Evolutionary conservation across 768 basidiomycete genomes (phyloP).

Genomic region (Kwoniella dejecticola): DNA sequence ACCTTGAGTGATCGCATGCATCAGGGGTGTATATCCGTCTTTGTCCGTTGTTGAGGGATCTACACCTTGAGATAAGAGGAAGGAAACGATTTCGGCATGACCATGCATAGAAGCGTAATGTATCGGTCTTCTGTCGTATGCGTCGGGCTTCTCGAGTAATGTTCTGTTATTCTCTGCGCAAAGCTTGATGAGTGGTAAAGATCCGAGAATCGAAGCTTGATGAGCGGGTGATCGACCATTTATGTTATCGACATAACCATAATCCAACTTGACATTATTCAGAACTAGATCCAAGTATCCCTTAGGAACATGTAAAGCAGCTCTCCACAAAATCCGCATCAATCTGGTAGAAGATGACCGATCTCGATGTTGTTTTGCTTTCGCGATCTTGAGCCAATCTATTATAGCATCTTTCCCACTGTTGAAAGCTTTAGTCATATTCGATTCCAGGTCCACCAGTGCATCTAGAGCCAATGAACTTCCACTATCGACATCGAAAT

Average conservation of each 20-base stretch:
- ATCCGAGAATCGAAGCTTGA: slow-evolving; percentile 85
- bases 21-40: slow-evolving; percentile 91
- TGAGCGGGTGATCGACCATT: slow-evolving; percentile 92
- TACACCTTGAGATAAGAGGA: slow-evolving; percentile 67
- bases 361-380: slow-evolving; percentile 34
- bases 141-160: slow-evolving; percentile 72
- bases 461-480: slow-evolving; percentile 62
- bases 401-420: slow-evolving; percentile 63
- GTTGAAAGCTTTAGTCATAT: slow-evolving; percentile 74
- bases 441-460: slow-evolving; percentile 84
- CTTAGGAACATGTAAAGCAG: slow-evolving; percentile 60
- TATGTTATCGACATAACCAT: slow-evolving; percentile 91
- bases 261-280: slow-evolving; percentile 70
- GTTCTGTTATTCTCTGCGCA: slow-evolving; percentile 72
- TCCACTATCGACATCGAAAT: background rate
- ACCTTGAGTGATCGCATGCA: slow-evolving; percentile 88
- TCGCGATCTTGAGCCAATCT: slow-evolving; percentile 64
- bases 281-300: slow-evolving; percentile 74
- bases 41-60: slow-evolving; percentile 72
- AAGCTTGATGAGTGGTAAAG: slow-evolving; percentile 71
- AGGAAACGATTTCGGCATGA: slow-evolving; percentile 71
- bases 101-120: slow-evolving; percentile 97
- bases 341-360: slow-evolving; percentile 63
- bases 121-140: slow-evolving; percentile 87
- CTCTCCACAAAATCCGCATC: slow-evolving; percentile 92